phyloP scores from a whole-genome alignment of 257 asterid species.

The Asclepias syriaca region DNA sequence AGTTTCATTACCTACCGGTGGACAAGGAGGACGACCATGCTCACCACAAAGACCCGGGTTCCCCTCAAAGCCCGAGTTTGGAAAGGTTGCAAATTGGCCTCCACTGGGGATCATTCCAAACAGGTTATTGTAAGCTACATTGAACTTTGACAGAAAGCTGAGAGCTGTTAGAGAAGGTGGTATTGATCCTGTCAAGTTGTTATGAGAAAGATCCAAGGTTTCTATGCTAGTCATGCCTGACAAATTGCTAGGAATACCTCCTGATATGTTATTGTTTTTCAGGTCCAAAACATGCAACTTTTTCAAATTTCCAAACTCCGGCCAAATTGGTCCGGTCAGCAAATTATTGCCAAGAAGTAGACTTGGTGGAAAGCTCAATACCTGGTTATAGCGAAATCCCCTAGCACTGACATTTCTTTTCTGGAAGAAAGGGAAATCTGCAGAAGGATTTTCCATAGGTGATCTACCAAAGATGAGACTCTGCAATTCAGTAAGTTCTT shows the following conservation, averaged over 20 bases:
- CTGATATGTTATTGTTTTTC: slow-evolving; percentile 52
- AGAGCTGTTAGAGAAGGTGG: slow-evolving; percentile 51
- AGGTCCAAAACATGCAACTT: slow-evolving; percentile 59
- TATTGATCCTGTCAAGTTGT: slow-evolving; percentile 53
- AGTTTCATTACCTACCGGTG: not conserved
- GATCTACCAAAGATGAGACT: slow-evolving; percentile 40
- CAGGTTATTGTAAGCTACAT: slow-evolving; percentile 57
- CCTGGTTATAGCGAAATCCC: slow-evolving; percentile 46
- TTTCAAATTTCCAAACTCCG: slow-evolving; percentile 65
- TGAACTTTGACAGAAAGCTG: slow-evolving; percentile 54
- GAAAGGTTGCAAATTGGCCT: slow-evolving; percentile 55
- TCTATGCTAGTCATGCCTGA: slow-evolving; percentile 60
- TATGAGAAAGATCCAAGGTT: slow-evolving; percentile 60
- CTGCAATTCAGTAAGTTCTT: slow-evolving; percentile 44
- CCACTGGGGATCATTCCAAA: slow-evolving; percentile 54
- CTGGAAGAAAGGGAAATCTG: slow-evolving; percentile 53
- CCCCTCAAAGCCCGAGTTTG: slow-evolving; percentile 64
- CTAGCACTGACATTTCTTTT: slow-evolving; percentile 29
- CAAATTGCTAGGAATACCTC: slow-evolving; percentile 54
- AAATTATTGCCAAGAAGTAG: slow-evolving; percentile 61
- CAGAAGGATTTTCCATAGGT: slow-evolving; percentile 35
- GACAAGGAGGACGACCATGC: slow-evolving; percentile 38
- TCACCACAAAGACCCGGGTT: slow-evolving; percentile 58
- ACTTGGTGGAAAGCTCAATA: slow-evolving; percentile 56
- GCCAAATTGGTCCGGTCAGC: slow-evolving; percentile 65